Percentiles rank a stretch among this genome's conserved stretches.
These are phyloP conservation scores for Arabidopsis suecica DNA, from an alignment of 345 rosid species.

Conservation along the genomic window DNA sequence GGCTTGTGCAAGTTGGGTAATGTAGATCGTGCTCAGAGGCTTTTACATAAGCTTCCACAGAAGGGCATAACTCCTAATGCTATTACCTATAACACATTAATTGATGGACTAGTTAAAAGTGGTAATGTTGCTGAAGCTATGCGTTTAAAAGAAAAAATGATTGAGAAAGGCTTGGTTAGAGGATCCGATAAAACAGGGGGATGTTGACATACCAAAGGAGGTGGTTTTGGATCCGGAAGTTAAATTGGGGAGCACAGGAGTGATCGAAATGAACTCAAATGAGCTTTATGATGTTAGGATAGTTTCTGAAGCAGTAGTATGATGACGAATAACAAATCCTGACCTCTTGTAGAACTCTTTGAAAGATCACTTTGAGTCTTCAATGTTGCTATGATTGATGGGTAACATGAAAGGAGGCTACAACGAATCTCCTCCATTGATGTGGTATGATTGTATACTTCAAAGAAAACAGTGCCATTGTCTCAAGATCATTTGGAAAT, in stretches of 20 bases:
- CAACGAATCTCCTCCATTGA: neutral
- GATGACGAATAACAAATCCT: neutral
- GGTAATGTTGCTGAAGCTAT: conserved; percentile 58
- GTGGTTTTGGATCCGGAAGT: conserved; percentile 48
- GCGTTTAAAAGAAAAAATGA: conserved; percentile 56
- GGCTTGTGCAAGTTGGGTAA: conserved; percentile 68
- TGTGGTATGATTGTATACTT: conserved; percentile 20
- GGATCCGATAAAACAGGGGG: conserved; percentile 50
- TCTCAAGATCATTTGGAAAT: conserved; percentile 11
- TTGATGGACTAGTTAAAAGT: conserved; percentile 55
- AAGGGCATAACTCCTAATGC: conserved; percentile 64
- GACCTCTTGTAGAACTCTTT: neutral
- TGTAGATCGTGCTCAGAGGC: conserved; percentile 61
- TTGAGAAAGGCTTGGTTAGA: conserved; percentile 56
- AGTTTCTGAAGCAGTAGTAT: conserved; percentile 34
- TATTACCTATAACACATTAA: conserved; percentile 59
- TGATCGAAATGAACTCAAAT: conserved; percentile 4
- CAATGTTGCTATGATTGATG: neutral
- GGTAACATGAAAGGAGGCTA: conserved; percentile 20
- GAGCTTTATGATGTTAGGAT: conserved; percentile 26
- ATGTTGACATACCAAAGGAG: conserved; percentile 34
- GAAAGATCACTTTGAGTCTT: neutral
- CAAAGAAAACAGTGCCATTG: neutral
- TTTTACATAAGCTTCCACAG: conserved; percentile 59
- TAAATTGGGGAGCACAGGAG: conserved; percentile 9